Evolutionary conservation across 306 rosid species (phyloP), one percentile per base, ranked within the genome.

Genomic region (Quercus variabilis): DNA sequence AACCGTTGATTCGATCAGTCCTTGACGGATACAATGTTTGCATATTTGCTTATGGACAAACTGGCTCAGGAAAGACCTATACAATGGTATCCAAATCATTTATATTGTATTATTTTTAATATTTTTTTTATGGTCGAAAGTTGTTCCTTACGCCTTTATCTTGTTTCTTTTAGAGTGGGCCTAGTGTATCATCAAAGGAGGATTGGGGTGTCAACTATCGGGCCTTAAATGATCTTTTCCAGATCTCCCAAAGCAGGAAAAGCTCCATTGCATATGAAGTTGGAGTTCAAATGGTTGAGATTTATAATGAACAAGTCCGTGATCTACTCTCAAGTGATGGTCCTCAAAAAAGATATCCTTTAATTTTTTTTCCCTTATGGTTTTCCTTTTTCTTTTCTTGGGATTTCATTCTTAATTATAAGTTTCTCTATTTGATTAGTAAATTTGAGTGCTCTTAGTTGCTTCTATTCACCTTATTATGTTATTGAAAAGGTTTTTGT

Each of bases 31-130:
- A 89, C 87, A 93, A 90, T 86, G 99, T 95, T 73, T 95, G 99
- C 80, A 95, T 95, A 93, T 95, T 95, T 90, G 99, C 99, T 28
- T 95, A 95, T 76, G 99, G 99, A 79, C 99, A 95, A 88, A 95
- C 99, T 79, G 99, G 99, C 69, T 91, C 99, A 5, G 99, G 99
- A 79, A 95, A 95, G 88, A 95, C 99, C 10, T 90, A 91, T 76
- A 95, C 99, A 6, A 95, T 95, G 99, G 99, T 95, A 91, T 76
- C 86, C 72, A 30, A 18, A 55, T 74, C 79, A 51, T 62, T 49
- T 54, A 74, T 72, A 25, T 58, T 77, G 26, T 35, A 63, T 82
- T 52, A 12, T 20, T 18, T 76, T 76, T 56, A 43, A 26, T 2
- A 72, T 3, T 58, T 52, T 4, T 58, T 52, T 58, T 33, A 65